Evolutionary conservation across 129 eudicot species (phyloP), one percentile per base, ranked within the genome.

Genomic region (Flaveria trinervia): DNA sequence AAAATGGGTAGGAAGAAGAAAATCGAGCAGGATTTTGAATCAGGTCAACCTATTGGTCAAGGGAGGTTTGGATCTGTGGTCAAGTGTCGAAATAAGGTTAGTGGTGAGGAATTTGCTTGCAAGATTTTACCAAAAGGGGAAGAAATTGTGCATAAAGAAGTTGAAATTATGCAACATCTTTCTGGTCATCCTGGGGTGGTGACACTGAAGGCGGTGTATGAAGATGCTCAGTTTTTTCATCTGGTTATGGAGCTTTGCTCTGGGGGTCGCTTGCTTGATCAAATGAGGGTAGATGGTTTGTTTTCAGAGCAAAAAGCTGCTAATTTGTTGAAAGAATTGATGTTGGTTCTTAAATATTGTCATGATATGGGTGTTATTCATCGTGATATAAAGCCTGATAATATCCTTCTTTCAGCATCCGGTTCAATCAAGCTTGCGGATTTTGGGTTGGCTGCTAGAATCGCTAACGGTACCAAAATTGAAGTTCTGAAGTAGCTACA

Each of bases 331-430:
- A 87, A 87, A 79, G 91, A 84, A 18, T 55, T 87, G 73, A 87
- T 87, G 89, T 69, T 87, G 80, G 88, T 87, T 39, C 86, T 87
- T 55, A 87, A 85, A 33, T 87, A 82, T 72, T 84, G 88, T 77
- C 91, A 87, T 67, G 86, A 87, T n/a, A 87, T 87, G 91, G 91
- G 88, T 8, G 91, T 84, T 41, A 83, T 87, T 68, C 91, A 87
- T 60, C 85, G 88, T 51, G 91, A 87, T 73, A 68, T 84, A 45
- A 84, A 87, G 81, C 88, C 91, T 2, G 88, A 87, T 72, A 87
- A 87, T 26, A 79, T 87, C 30, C 86, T 87, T 56, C 74, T 82
- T 59, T 78, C 91, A 18, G 65, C 85, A 3, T 75, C 84, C 28
- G 91, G 91, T 50, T n/a, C 39, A 36, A 72, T 87, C 44, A 87